Base-by-base conservation (phyloP, 2,329 filamentous ascomycete species). In the Trichoderma simmonsii region DNA sequence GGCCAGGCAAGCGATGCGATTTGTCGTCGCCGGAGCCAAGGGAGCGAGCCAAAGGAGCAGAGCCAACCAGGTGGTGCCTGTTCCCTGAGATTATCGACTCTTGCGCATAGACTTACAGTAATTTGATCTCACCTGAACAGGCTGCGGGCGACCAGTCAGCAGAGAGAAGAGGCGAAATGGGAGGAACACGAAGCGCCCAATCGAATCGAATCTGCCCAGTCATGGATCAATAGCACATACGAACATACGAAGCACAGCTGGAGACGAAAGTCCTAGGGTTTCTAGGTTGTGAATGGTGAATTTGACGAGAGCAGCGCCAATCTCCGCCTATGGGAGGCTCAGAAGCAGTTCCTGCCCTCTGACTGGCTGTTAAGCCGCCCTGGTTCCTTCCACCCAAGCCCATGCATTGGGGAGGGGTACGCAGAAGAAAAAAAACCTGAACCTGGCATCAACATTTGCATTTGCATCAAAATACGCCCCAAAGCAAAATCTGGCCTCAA, bases 301-400 rank as follows among this genome's bases (percentile, higher is more conserved):
- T 51, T 24, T 26, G 14, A 24, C 32, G 21, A 48, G 39, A n/a
- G 34, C 48, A 72, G 60, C 71, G 62, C 48, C 64, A 63, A 48
- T 51, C 68, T 71, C 73, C 64, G 66, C 73, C 71, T 74, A 72
- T 72, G 61, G 73, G 60, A 71, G 30, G 21, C 72, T 70, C 24
- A 73, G 71, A 74, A 73, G 70, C 71, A 70, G 63, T 70, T 68
- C 71, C 61, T 43, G 65, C 62, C 48, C 34, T 76, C 59, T 78
- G 74, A 79, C 74, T 79, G 78, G 78, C 73, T 72, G 56, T 54
- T 34, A 39, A 48, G 4, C 54, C 59, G 36, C 48, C 51, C 15
- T 15, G 24, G 7, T 34, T 70, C 70, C 66, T 64, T 75, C 75
- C 77, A 76, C 73, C 74, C 65, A 70, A 48, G 59, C 62, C 75